These are phyloP conservation scores for Polygonum aviculare DNA, from an alignment of 148 eudicot species.

Conservation along the genomic window DNA sequence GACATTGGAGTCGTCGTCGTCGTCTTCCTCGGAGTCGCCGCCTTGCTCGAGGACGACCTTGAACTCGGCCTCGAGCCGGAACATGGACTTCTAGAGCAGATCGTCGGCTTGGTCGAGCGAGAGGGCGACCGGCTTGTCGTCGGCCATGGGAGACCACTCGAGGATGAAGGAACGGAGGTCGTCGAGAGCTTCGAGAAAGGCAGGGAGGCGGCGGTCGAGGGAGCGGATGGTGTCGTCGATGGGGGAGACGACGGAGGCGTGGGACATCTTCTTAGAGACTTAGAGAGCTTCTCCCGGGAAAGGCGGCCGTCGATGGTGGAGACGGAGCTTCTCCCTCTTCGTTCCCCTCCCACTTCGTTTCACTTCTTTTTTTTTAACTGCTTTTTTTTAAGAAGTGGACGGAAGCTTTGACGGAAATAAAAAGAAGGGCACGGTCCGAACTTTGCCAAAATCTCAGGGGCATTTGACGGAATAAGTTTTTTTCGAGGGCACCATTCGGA, in stretches of 20 bases:
- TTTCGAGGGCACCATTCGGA: no score
- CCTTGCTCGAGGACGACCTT: slow-evolving; percentile 43
- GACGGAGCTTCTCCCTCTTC: no score
- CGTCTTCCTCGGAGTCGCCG: slow-evolving; percentile 26
- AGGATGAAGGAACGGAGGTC: slow-evolving; percentile 35
- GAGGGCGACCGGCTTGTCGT: slow-evolving; percentile 31
- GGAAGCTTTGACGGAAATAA: no score
- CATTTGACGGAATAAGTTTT: no score
- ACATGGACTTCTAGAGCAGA: slow-evolving; percentile 54
- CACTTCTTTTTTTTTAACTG: no score
- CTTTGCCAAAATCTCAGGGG: no score
- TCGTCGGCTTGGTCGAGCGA: slow-evolving; percentile 63
- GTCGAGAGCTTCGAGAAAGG: slow-evolving; percentile 57
- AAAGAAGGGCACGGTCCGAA: no score
- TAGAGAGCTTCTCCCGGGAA: slow-evolving; percentile 56
- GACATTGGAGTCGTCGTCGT: slow-evolving; percentile 18
- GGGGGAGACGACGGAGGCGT: slow-evolving; percentile 4
- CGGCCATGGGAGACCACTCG: no score
- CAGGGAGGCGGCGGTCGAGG: slow-evolving; percentile 43
- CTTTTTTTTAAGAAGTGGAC: no score
- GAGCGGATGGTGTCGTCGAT: slow-evolving; percentile 40
- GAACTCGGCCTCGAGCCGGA: slow-evolving; percentile 69
- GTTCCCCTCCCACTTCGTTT: no score
- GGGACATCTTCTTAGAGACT: slow-evolving; percentile 32
- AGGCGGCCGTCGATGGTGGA: slow-evolving; percentile 80